Evolutionary conservation across 371 early-diverging fungal genomes (phyloP), one percentile per base, ranked within the genome.

Genomic region (Lichtheimia corymbifera): DNA sequence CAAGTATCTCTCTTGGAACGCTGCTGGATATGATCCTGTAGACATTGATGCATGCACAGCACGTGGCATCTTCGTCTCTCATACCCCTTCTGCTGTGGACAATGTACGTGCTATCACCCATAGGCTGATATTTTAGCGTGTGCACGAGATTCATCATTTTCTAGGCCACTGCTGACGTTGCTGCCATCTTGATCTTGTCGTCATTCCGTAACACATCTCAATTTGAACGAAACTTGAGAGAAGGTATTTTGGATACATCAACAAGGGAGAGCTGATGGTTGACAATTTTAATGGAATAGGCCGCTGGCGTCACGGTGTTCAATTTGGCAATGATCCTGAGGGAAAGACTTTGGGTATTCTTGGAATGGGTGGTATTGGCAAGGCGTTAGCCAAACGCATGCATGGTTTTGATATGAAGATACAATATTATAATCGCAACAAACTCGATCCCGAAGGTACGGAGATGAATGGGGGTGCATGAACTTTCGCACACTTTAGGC

Each of bases 301-400:
- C 9, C 60, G 68, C 5, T 86, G 79, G 78, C 56, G 62, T n/a
- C 58, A 63, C 25, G 79, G 74, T 55, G 58, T 83, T 1, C 61
- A 62, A 27, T 78, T 84, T 73, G 86, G 86, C 12, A 69, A 62
- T 3, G 80, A 83, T 54, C 79, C 80, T 22, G 70, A 82, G 42
- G 75, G 70, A 18, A 79, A 83, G 66, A 72, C 65, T 1, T 50
- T 86, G 20, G 86, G 86, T 58, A 76, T 86, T 40, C 63, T 86
- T 12, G 86, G 86, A n/a, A 76, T 84, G 64, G 86, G 86, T 7
- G 86, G 86, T 18, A 86, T 86, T 44, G 86, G 86, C 1, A 68
- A 76, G 50, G 82, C 86, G 1, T 68, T 86, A 11, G 86, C 84
- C n/a, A 77, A 79, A 58, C 79, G 86, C 30, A 82, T 81, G 62